Base-by-base conservation (phyloP, 495 filamentous ascomycete genomes). In the Haplographium delicatum region DNA sequence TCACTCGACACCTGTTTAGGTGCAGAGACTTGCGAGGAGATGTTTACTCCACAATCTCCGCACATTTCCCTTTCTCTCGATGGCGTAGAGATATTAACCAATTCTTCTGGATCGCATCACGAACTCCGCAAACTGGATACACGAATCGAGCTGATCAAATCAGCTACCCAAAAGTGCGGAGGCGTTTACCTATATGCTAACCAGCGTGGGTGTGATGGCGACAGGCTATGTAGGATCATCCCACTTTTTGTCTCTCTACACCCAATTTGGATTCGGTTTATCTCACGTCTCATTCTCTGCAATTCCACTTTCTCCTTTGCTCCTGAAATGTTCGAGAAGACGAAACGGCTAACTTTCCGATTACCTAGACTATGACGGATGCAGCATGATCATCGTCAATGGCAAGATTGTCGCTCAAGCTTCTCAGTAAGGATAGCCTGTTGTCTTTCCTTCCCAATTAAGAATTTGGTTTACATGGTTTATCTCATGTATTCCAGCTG, bases 131-230 rank as follows among this genome's bases (percentile, higher is more conserved):
- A 96, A 65, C 78, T 96, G 0, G 72, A 89, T 54, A 80, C 72
- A 5, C 74, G 91, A 3, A 65, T 95, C 4, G 71, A 83, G 24
- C 71, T 95, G 7, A 95, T 96, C 34, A 72, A 71, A 24, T 79
- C 91, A 55, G 85, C 84, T 25, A 95, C 89, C 0, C 73, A 78
- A 33, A 80, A 87, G 67, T 76, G 69, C 52, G 88, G 89, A 9
- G 89, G 88, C 48, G 73, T 90, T 23, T 91, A 91, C 55, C 66
- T 91, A 6, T 89, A 89, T 57, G 72, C 78, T 5, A 88, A 89
- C 57, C 83, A 87, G 47, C 73, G 82, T 64, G 84, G 86, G 7
- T 87, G 86, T 58, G 84, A 85, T 59, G 76, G 37, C 65, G 78
- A 34, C n/a, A 50, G 63, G n/a, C n/a, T 6, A 62, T 68, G 28